These are phyloP conservation scores for Penicillium palitans DNA, from an alignment of 2,329 filamentous ascomycete species.

Conservation along the genomic window DNA sequence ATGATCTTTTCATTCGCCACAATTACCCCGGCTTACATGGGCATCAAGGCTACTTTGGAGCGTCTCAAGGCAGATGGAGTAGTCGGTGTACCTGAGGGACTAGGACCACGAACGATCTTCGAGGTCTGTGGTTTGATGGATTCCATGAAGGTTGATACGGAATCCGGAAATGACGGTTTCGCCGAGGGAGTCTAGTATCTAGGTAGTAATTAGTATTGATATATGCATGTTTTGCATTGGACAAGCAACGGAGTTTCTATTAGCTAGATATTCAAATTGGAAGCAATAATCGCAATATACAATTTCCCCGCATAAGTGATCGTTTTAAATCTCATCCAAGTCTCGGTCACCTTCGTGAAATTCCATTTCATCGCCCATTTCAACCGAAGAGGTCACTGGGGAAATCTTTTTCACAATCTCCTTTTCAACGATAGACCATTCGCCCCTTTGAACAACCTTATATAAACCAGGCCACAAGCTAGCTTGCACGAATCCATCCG, in stretches of 20 bases:
- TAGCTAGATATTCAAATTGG: not conserved
- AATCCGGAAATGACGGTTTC: slow-evolving; percentile 39
- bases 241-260: not conserved
- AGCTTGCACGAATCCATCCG: not conserved
- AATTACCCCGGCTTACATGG: slow-evolving; percentile 39
- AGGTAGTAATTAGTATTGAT: not conserved
- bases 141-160: slow-evolving; percentile 40
- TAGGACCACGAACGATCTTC: slow-evolving; percentile 41
- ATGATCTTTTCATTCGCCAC: slow-evolving; percentile 46
- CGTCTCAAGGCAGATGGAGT: slow-evolving; percentile 39
- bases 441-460: not conserved
- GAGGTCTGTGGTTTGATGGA: slow-evolving; percentile 45
- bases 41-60: slow-evolving; percentile 36
- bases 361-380: not conserved
- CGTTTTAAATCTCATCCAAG: not conserved
- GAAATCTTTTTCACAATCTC: slow-evolving; percentile 9
- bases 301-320: no score
- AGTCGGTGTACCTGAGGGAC: slow-evolving; percentile 31
- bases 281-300: not conserved
- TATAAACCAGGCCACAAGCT: slow-evolving; percentile 19
- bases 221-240: not conserved
- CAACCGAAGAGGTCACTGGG: no score
- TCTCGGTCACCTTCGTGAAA: not conserved
- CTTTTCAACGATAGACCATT: slow-evolving; percentile 10
- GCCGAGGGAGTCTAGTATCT: slow-evolving; percentile 26